phyloP scores from a whole-genome alignment of 148 eudicot genomes.

The Amaranthus cruentus region DNA sequence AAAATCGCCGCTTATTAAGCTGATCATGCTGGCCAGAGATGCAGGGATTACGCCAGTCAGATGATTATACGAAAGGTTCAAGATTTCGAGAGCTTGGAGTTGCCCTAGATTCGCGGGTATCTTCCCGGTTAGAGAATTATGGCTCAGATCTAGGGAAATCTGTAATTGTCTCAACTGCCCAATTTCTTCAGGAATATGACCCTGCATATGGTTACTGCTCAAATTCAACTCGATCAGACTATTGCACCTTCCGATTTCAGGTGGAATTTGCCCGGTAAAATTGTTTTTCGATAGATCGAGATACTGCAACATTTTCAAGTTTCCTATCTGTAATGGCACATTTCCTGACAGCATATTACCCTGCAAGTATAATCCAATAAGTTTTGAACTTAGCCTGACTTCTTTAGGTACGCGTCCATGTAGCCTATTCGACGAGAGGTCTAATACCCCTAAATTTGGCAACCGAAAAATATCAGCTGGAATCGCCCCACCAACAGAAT shows the following conservation, averaged over 20 bases:
- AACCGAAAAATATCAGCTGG: slow-evolving; percentile 3
- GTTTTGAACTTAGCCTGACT: slow-evolving; percentile 13
- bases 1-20: slow-evolving; percentile 23
- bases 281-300: slow-evolving; percentile 26
- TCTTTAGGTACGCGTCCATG: slow-evolving; percentile 21
- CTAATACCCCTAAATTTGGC: slow-evolving; percentile 18
- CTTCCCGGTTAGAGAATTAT: slow-evolving; percentile 19
- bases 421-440: slow-evolving; percentile 28
- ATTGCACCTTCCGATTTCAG: slow-evolving; percentile 16
- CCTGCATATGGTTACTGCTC: slow-evolving; percentile 19
- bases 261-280: slow-evolving; percentile 21
- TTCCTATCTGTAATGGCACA: slow-evolving; percentile 11
- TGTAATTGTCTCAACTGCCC: slow-evolving; percentile 20
- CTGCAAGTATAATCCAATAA: slow-evolving; percentile 5
- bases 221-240: slow-evolving; percentile 21
- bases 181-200: slow-evolving; percentile 19
- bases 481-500: slow-evolving; percentile 8
- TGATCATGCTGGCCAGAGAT: slow-evolving; percentile 14
- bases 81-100: slow-evolving; percentile 15
- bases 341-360: slow-evolving; percentile 23
- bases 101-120: slow-evolving; percentile 18
- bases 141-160: slow-evolving; percentile 28
- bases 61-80: slow-evolving; percentile 30
- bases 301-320: neutral
- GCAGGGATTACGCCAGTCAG: slow-evolving; percentile 28